Base-by-base conservation (phyloP, 2,329 filamentous ascomycete species). In the Paraphaeosphaeria minitans region DNA sequence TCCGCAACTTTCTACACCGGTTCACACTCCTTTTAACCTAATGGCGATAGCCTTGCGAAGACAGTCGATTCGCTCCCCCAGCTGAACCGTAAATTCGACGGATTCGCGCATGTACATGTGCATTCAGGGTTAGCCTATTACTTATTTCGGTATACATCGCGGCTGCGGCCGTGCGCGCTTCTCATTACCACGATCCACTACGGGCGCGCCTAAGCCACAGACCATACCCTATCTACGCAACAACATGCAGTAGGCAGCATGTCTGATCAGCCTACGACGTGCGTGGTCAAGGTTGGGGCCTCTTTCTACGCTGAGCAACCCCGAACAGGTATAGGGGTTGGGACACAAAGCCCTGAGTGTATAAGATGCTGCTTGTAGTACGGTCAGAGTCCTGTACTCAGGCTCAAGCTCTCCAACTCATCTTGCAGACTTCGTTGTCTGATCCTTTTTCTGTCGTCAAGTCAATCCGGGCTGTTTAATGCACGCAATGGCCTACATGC, bases 401-500 rank as follows among this genome's bases (percentile, higher is more conserved):
- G 27, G 45, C 43, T 50, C 19, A 21, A 7, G 12, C 50, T 27
- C 50, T 24, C 16, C 19, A 27, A 51, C 8, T 33, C 24, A 16
- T 19, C 12, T 46, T 31, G 4, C 14, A n/a, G 8, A 22, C 49
- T 45, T 49, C 46, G 27, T 46, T n/a, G 1, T 29, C 22, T 42
- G 16, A 37, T 33, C 29, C n/a, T 39, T 31, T 3, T 51, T 35
- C 22, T 24, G 41, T 7, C 21, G 3, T 13, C 12, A n/a, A 21
- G 2, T 14, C 12, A 12, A 22, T 37, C 19, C 9, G 10, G n/a
- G n/a, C 13, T 22, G 31, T 27, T 27, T 19, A 39, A 10, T 7
- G 13, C 39, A 21, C 49, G 53, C 2, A 5, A 74, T 74, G 72
- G 69, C 71, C 12, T 64, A 62, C 33, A 53, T 66, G 37, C 61